Percentiles rank a stretch among this genome's conserved stretches.
Conservation (phyloP, 306 rosid species). For the Calophaca sinica region DNA sequence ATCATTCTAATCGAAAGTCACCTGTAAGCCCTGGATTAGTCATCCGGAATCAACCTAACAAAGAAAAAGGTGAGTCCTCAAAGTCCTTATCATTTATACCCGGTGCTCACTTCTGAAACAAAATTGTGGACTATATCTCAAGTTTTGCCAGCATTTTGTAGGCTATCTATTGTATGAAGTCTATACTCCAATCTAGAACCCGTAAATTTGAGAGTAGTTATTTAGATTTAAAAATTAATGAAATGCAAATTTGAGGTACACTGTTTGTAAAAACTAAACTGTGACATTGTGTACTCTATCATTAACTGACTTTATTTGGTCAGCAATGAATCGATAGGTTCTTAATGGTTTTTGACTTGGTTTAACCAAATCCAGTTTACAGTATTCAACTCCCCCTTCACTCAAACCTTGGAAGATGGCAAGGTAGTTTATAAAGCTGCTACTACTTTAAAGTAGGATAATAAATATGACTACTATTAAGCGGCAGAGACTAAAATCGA, state of each 20-base stretch:
- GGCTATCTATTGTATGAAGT: conserved; percentile 13
- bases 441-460: not conserved
- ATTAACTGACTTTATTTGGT: not conserved
- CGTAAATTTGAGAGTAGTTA: conserved; percentile 11
- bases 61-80: conserved; percentile 45
- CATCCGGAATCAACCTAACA: conserved; percentile 22
- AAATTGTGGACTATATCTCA: not conserved
- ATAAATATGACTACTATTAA: not conserved
- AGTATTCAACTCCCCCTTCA: not conserved
- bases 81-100: conserved; percentile 24
- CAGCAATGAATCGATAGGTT: not conserved
- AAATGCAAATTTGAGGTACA: no score
- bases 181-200: not conserved
- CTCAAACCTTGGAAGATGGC: not conserved
- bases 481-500: no score
- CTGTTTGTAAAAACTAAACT: conserved; percentile 4
- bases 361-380: not conserved
- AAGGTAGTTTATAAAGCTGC: not conserved
- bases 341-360: conserved; percentile 9
- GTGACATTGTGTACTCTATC: not conserved
- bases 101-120: conserved; percentile 10
- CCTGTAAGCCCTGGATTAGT: conserved; percentile 26
- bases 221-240: not conserved
- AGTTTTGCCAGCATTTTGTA: not conserved
- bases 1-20: conserved; percentile 34